Evolutionary conservation across 2,329 filamentous ascomycete species (phyloP).

Genomic region (Fusarium falciforme): DNA sequence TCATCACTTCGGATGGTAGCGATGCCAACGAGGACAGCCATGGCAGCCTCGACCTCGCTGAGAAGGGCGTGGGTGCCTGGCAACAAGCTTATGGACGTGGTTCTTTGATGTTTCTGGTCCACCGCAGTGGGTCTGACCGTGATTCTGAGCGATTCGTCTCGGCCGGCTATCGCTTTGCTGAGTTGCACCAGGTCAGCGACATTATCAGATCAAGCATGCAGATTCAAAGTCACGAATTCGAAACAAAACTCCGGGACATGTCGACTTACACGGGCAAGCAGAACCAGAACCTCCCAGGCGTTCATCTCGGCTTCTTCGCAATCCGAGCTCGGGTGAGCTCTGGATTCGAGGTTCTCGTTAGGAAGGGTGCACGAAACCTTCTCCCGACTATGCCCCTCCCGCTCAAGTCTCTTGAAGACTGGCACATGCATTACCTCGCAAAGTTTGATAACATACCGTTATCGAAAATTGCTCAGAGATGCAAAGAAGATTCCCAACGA

Average conservation of each 20-base stretch:
- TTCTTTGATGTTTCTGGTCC: slow-evolving; percentile 84
- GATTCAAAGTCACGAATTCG: slow-evolving; percentile 72
- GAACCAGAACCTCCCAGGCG: slow-evolving; percentile 61
- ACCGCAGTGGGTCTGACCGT: slow-evolving; percentile 65
- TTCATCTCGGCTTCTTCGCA: slow-evolving; percentile 70
- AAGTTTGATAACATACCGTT: slow-evolving; percentile 61
- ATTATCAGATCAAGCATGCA: slow-evolving; percentile 80
- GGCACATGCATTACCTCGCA: slow-evolving; percentile 66
- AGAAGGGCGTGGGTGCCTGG: slow-evolving; percentile 52
- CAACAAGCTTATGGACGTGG: slow-evolving; percentile 70
- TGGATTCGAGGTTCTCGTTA: slow-evolving; percentile 73
- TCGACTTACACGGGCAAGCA: slow-evolving; percentile 64
- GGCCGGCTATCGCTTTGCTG: slow-evolving; percentile 82
- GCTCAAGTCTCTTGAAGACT: slow-evolving; percentile 62
- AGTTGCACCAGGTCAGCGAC: slow-evolving; percentile 73
- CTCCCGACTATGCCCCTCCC: slow-evolving; percentile 70
- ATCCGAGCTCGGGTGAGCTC: slow-evolving; percentile 63
- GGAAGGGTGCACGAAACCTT: slow-evolving; percentile 65
- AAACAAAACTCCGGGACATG: slow-evolving; percentile 72
- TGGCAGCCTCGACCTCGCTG: slow-evolving; percentile 50
- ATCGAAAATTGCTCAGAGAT: slow-evolving; percentile 41
- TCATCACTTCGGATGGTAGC: slow-evolving; percentile 13
- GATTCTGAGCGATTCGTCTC: slow-evolving; percentile 75
- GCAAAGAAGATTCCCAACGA: slow-evolving; percentile 49
- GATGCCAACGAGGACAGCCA: slow-evolving; percentile 31